A percentile compares a stretch with the other conserved stretches of the same genome.
Evolutionary conservation across 352 stramenopile species (phyloP).

Genomic region (Peronospora destructor): DNA sequence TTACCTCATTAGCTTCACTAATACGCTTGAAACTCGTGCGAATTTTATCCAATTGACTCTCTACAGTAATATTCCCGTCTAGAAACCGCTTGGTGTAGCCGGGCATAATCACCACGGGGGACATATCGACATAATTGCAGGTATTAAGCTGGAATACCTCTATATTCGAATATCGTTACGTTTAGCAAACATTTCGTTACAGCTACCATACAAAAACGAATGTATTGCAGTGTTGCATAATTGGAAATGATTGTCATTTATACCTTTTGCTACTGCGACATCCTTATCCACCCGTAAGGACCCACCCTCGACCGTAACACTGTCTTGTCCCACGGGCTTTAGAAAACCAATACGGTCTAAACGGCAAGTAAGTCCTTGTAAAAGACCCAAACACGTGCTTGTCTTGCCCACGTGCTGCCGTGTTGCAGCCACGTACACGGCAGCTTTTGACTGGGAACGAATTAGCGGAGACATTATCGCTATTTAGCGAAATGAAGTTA

Average conservation of each 20-base stretch:
- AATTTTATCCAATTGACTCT: constrained; percentile 65
- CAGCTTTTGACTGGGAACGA: constrained; percentile 17
- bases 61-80: constrained; percentile 87
- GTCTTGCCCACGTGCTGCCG: constrained; percentile 88
- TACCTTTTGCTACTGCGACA: constrained; percentile 85
- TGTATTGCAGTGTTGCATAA: not conserved
- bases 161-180: constrained; percentile 15
- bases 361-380: constrained; percentile 89
- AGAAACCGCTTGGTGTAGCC: constrained; percentile 96
- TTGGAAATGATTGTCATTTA: constrained; percentile 10
- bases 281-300: constrained; percentile 88
- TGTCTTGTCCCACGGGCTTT: constrained; percentile 94
- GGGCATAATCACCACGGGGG: constrained; percentile 91
- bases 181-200: constrained; percentile 11
- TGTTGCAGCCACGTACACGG: constrained; percentile 83
- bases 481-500: not conserved
- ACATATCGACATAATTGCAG: constrained; percentile 93
- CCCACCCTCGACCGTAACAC: constrained; percentile 58
- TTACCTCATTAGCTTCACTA: constrained; percentile 50
- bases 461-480: not conserved
- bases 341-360: constrained; percentile 88
- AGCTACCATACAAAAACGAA: constrained; percentile 1
- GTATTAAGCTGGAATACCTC: constrained; percentile 92
- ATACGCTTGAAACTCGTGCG: constrained; percentile 64
- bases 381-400: constrained; percentile 90